Percentiles rank a stretch among this genome's conserved stretches.
These are phyloP conservation scores for Camellia japonica DNA, from an alignment of 148 eudicot genomes.

Conservation along the genomic window DNA sequence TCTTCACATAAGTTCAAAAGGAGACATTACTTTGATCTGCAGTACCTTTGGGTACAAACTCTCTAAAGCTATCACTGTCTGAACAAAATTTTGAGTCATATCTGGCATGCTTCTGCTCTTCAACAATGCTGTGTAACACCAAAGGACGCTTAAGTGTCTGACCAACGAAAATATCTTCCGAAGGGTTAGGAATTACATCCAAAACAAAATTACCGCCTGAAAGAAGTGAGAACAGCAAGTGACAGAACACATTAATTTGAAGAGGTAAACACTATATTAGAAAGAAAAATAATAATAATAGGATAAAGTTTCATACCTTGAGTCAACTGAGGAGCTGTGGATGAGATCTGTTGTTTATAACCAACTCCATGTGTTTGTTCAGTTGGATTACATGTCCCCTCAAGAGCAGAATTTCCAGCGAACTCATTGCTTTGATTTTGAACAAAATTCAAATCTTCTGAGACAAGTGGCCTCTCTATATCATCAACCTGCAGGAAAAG, in stretches of 20 bases:
- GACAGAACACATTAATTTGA: neutral
- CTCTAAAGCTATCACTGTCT: conserved; percentile 32
- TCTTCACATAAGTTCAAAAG: conserved; percentile 3
- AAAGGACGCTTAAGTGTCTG: conserved; percentile 73
- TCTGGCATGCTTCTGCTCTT: conserved; percentile 38
- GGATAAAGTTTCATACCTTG: conserved; percentile 46
- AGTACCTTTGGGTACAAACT: conserved; percentile 30
- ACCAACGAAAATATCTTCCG: conserved; percentile 58
- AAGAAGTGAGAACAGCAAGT: conserved; percentile 9
- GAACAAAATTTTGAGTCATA: conserved; percentile 32
- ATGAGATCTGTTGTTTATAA: conserved; percentile 40
- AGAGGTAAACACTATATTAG: neutral
- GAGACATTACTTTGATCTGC: conserved; percentile 41
- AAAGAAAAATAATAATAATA: neutral
- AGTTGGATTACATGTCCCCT: conserved; percentile 31
- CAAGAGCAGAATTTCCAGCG: conserved; percentile 29
- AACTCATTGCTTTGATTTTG: conserved; percentile 43
- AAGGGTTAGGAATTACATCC: conserved; percentile 48
- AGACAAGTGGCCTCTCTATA: conserved; percentile 80
- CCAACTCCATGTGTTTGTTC: conserved; percentile 44
- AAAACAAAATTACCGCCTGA: conserved; percentile 62
- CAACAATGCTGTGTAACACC: conserved; percentile 25
- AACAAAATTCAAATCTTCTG: conserved; percentile 42
- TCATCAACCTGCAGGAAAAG: conserved; percentile 60
- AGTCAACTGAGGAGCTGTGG: conserved; percentile 45